Percentiles rank a stretch among this genome's conserved stretches.
Evolutionary conservation across 1,284 basidiomycete genomes (phyloP).

Genomic region (Ganoderma lucidum): DNA sequence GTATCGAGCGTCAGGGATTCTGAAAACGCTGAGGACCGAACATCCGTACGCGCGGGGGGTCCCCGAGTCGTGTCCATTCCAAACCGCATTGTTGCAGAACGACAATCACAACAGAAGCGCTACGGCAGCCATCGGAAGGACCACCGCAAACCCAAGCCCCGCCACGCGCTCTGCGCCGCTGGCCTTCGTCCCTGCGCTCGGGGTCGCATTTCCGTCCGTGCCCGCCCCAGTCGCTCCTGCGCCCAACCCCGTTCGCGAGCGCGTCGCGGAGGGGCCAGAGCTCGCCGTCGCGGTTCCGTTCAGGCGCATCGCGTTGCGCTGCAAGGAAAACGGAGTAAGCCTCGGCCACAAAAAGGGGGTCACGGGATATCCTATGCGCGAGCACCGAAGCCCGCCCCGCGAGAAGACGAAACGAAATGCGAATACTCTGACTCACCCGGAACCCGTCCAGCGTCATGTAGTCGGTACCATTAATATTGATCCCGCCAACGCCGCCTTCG

Average conservation of each 20-base stretch:
- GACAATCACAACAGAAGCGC: conserved; percentile 27
- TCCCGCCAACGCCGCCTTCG: conserved; percentile 65
- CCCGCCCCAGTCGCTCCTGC: not conserved
- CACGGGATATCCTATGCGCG: not conserved
- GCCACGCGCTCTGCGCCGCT: conserved; percentile 29
- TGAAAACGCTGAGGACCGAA: not conserved
- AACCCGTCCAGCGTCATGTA: conserved; percentile 61
- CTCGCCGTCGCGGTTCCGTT: conserved; percentile 51
- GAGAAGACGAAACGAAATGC: not conserved
- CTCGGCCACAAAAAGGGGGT: not conserved
- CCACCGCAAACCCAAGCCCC: conserved; percentile 24
- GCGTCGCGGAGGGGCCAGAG: conserved; percentile 29
- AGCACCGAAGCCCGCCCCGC: not conserved
- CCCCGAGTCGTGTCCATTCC: not conserved
- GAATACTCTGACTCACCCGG: conserved; percentile 44
- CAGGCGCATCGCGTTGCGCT: conserved; percentile 62
- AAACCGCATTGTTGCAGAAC: not conserved
- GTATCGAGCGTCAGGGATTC: too few species aligned
- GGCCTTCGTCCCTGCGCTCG: conserved; percentile 9
- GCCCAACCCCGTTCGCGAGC: conserved; percentile 15
- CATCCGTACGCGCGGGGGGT: too few species aligned
- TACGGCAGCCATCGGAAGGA: conserved; percentile 29
- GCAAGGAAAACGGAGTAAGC: not conserved
- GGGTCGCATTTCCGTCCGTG: conserved; percentile 34
- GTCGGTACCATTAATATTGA: conserved; percentile 60